Conservation (phyloP, 164 flowering plant species). For the Magnolia sinica region DNA sequence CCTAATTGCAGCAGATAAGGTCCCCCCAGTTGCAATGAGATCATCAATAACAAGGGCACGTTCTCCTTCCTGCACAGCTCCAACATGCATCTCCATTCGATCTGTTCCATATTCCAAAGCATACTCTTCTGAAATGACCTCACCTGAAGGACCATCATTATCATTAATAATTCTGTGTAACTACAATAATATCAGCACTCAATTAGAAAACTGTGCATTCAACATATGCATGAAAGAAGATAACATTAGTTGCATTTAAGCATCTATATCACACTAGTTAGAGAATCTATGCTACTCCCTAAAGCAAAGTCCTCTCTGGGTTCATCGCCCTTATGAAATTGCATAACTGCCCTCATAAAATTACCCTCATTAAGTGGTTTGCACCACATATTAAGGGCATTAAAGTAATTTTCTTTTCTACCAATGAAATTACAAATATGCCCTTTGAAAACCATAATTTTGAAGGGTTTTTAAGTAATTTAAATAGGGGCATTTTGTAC, state of each 20-base stretch:
- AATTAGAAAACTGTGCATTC: not conserved
- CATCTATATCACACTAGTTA: not conserved
- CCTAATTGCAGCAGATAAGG: constrained; percentile 76
- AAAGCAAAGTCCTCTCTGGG: too few relatives aligned
- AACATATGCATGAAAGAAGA: not conserved
- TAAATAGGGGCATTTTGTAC: too few relatives aligned
- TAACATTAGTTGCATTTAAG: not conserved
- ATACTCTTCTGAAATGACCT: constrained; percentile 91
- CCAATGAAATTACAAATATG: too few relatives aligned
- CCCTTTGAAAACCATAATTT: too few relatives aligned
- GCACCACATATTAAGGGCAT: too few relatives aligned
- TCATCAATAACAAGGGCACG: constrained; percentile 90
- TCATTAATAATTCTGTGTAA: constrained; percentile 1
- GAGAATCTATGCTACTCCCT: too few relatives aligned
- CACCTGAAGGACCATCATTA: constrained; percentile 47
- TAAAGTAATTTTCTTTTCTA: too few relatives aligned
- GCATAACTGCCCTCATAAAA: too few relatives aligned
- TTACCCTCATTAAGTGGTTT: too few relatives aligned
- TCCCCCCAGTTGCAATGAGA: constrained; percentile 97
- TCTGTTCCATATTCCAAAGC: constrained; percentile 95
- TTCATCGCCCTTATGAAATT: too few relatives aligned
- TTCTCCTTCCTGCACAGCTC: constrained; percentile 88
- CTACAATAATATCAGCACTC: not conserved
- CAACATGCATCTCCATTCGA: constrained; percentile 92
- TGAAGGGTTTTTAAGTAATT: too few relatives aligned